Percentiles rank a stretch among this genome's conserved stretches.
These are phyloP conservation scores for Aspergillus biplanus DNA, from an alignment of 495 filamentous ascomycete genomes.

Conservation along the genomic window DNA sequence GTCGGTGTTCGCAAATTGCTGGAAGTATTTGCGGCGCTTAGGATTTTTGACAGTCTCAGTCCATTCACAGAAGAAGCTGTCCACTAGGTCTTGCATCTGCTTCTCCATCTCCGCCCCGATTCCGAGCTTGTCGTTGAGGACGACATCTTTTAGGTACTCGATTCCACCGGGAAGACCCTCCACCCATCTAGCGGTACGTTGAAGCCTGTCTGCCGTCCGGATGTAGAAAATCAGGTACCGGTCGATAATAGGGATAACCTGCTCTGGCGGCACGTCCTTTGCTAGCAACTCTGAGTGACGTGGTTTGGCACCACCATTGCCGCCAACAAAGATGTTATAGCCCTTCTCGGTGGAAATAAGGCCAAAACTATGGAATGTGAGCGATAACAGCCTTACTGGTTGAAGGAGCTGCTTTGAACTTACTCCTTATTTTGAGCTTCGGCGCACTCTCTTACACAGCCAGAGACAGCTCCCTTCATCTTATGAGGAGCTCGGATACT, in stretches of 20 bases:
- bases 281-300: slow-evolving; percentile 85
- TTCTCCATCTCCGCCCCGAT: slow-evolving; percentile 84
- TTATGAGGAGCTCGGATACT: slow-evolving; percentile 89
- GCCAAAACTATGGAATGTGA: slow-evolving; percentile 67
- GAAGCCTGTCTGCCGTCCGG: slow-evolving; percentile 91
- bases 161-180: slow-evolving; percentile 88
- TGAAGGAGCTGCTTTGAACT: slow-evolving; percentile 27
- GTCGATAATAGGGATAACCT: slow-evolving; percentile 85
- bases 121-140: slow-evolving; percentile 87
- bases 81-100: slow-evolving; percentile 89
- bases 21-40: slow-evolving; percentile 70
- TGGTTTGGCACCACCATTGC: slow-evolving; percentile 91
- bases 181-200: slow-evolving; percentile 92
- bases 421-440: slow-evolving; percentile 96
- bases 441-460: slow-evolving; percentile 92
- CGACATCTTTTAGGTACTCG: slow-evolving; percentile 78
- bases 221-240: slow-evolving; percentile 97
- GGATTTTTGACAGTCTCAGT: slow-evolving; percentile 79
- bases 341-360: slow-evolving; percentile 94
- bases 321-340: slow-evolving; percentile 92
- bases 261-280: slow-evolving; percentile 85
- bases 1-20: slow-evolving; percentile 85
- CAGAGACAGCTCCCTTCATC: slow-evolving; percentile 90
- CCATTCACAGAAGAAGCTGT: slow-evolving; percentile 95
- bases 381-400: slow-evolving; percentile 4